Conservation (phyloP, 2,329 filamentous ascomycete genomes). For the Botrytis porri region DNA sequence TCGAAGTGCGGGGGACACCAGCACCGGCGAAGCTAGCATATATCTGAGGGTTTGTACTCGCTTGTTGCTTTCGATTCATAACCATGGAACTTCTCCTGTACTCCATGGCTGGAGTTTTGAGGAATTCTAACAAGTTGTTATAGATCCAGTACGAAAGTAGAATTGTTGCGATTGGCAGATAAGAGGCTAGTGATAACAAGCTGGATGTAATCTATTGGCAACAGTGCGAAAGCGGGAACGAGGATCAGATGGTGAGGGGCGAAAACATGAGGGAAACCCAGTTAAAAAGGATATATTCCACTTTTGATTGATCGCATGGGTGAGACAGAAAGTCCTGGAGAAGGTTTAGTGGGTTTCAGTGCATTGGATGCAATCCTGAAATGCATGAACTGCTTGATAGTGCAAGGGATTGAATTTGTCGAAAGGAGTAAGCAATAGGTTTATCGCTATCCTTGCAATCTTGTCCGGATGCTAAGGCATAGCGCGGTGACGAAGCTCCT, state of each 20-base stretch:
- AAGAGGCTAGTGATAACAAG: background rate
- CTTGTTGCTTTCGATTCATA: conserved; percentile 23
- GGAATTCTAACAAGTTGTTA: background rate
- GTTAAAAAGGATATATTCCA: conserved; percentile 17
- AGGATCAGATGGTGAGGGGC: conserved; percentile 16
- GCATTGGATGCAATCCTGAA: conserved; percentile 4
- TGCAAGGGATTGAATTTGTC: conserved; percentile 4
- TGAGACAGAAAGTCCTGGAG: conserved; percentile 5
- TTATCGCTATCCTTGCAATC: conserved; percentile 34
- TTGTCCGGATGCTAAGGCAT: conserved; percentile 15
- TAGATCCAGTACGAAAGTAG: background rate
- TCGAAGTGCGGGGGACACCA: conserved; percentile 25
- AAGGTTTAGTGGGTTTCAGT: conserved; percentile 1
- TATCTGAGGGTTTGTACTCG: conserved; percentile 32
- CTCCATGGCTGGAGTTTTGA: conserved; percentile 29
- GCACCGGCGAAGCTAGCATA: conserved; percentile 35
- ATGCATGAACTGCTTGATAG: conserved; percentile 17
- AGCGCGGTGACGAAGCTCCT: conserved; percentile 23
- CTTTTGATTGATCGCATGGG: conserved; percentile 3
- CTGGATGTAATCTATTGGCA: conserved; percentile 9
- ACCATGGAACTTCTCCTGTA: conserved; percentile 35
- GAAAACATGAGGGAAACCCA: conserved; percentile 6
- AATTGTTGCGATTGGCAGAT: conserved; percentile 1
- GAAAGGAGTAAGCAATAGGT: conserved; percentile 25
- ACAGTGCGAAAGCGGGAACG: background rate